Evolutionary conservation across 345 rosid species (phyloP), one percentile per base, ranked within the genome.

Genomic region (Hibiscus tridactylites): DNA sequence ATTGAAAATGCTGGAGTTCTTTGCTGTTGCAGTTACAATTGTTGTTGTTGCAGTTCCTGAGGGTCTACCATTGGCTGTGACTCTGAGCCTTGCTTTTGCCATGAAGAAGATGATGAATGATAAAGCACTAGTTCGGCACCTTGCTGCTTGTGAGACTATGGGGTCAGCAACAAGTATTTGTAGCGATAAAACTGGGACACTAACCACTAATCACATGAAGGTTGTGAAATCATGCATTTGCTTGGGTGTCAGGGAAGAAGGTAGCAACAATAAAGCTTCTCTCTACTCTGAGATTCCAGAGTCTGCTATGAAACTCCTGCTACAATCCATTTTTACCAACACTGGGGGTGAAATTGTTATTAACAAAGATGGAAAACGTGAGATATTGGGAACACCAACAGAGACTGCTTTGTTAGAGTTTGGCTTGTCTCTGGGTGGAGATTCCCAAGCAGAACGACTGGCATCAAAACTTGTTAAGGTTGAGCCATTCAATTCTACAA

Each of bases 41-140:
- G 98, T 93, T 24, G 98, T 91, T 21, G 98, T 93, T 70, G 98
- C 98, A 5, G 98, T 93, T 60, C 98, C 98, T 9, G 98, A 93
- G 69, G 98, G 98, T 62, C 83, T 93, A 61, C 98, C 98, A 9
- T 85, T 93, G 74, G 97, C 97, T 33, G 98, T 93, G 77, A 93
- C 97, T n/a, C 79, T 93, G 68, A 91, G 98, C 73, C 92, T 93
- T 67, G 98, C 98, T 29, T 93, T 93, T 73, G 97, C 98, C 15
- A 91, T 90, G 98, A 91, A 93, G 85, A 93, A 91, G 77, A 93
- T 93, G 98, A 93, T 91, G 98, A 93, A 91, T 52, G 98, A 90
- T 67, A 93, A 88, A 77, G 97, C 98, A 56, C 94, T 93, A 12
- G 98, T 93, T 16, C 80, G 98, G 3, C 97, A 93, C 74, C 82